Percentiles rank a stretch among this genome's conserved stretches.
Conservation (phyloP, 208 protist genomes). For the Leishmania arabica region DNA sequence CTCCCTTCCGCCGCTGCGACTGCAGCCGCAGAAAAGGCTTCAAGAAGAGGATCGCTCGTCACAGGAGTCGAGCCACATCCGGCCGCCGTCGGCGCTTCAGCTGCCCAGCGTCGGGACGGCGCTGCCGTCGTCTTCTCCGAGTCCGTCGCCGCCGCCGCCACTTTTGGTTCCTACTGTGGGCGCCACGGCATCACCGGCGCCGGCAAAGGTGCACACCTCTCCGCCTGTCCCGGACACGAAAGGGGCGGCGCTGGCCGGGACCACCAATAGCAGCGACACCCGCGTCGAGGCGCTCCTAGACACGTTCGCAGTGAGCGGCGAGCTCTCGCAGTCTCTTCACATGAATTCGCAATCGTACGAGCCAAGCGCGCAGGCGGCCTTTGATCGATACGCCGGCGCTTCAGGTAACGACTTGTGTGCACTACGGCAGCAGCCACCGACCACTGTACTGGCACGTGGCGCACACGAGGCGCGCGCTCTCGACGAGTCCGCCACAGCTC, state of each 20-base stretch:
- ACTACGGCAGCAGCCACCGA: background rate
- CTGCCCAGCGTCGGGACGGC: background rate
- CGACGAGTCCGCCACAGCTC: background rate
- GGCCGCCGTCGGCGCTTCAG: background rate
- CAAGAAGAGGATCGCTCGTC: background rate
- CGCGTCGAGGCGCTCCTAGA: background rate
- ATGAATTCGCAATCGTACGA: background rate
- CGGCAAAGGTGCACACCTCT: background rate
- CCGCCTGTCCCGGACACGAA: background rate
- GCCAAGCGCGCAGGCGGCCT: background rate
- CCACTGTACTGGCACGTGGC: background rate
- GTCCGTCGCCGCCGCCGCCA: background rate
- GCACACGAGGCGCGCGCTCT: background rate
- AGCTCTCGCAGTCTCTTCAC: conserved; percentile 16
- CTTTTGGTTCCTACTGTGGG: background rate
- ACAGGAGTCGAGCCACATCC: background rate
- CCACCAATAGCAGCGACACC: background rate
- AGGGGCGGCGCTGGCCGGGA: background rate
- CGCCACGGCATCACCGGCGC: background rate
- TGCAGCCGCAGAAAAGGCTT: background rate
- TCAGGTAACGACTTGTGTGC: conserved; percentile 2
- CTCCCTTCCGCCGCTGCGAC: background rate
- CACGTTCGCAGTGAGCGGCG: conserved; percentile 8
- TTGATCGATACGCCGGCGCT: conserved; percentile 15
- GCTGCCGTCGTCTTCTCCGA: background rate